phyloP scores from a whole-genome alignment of 768 basidiomycete genomes.

The Tricholoma saponaceum region DNA sequence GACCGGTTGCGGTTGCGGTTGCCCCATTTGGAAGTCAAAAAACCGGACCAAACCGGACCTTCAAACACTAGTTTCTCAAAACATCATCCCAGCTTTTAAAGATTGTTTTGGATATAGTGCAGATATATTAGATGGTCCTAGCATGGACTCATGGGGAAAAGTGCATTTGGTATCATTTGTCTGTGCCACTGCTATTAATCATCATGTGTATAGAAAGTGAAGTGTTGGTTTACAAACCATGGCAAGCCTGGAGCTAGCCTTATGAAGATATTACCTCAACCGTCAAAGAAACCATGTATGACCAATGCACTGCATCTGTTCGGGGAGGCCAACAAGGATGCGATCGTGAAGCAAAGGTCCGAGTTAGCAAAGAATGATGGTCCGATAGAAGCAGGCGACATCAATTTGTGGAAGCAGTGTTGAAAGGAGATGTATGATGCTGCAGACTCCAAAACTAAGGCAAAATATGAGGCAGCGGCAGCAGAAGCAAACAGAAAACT shows the following conservation, averaged over 20 bases:
- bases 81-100: neutral
- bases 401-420: neutral
- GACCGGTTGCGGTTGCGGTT: no score
- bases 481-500: neutral
- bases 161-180: neutral
- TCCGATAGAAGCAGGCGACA: neutral
- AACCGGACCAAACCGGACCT: no score
- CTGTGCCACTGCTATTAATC: neutral
- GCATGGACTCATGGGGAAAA: neutral
- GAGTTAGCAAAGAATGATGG: neutral
- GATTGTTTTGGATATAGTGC: neutral
- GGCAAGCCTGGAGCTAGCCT: neutral
- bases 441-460: neutral
- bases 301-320: neutral
- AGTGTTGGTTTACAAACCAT: neutral
- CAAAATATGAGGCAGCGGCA: neutral
- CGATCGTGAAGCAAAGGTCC: neutral
- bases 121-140: neutral
- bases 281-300: neutral
- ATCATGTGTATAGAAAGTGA: neutral
- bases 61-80: no score
- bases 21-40: no score
- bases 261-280: neutral
- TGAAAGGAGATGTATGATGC: neutral
- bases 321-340: neutral